Base-by-base conservation (phyloP, 2,329 filamentous ascomycete genomes). In the Colletotrichum zoysiae region DNA sequence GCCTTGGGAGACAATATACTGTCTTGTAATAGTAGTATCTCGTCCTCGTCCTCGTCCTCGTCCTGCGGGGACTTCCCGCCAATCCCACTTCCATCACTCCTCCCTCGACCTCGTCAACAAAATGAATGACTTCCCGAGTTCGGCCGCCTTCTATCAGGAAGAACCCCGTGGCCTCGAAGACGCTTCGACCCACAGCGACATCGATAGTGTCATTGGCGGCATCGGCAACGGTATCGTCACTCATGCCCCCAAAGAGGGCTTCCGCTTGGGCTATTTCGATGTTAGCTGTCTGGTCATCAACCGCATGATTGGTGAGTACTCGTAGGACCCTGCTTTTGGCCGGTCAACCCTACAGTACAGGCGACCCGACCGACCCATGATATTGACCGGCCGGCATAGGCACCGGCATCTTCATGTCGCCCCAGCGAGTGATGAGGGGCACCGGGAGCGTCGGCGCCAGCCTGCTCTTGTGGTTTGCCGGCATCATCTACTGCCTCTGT, bases 391-490 rank as follows among this genome's bases (percentile, higher is more conserved):
- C 7, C 7, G 38, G 62, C 48, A 0, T 16, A 82, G 81, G 81
- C 64, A 82, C 80, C 2, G 81, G 81, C 30, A 81, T 82, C 70
- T 82, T 82, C 70, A 80, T 79, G 63, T 79, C 78, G 1, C 81
- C 80, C 8, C 69, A 75, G 12, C 74, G 76, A 26, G 81, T 82
- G 14, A 79, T 82, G 74, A 59, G 74, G 16, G 80, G 79, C 12
- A 81, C 80, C 18, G 64, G 72, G 30, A 82, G 78, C 44, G 77
- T 79, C 0, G 80, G 79, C 3, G 76, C 78, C 16, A 76, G 82
- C 5, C 75, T 85, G 12, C 78, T 85, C 12, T 77, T 85, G 35
- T 85, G 83, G 83, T 70, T 82, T 18, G 78, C 78, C 5, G 82
- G 82, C 11, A 78, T 79, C 44, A 70, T 84, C 23, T 83, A 84